Evolutionary conservation across 2,329 filamentous ascomycete genomes (phyloP).

Genomic region (Colletotrichum zoysiae): DNA sequence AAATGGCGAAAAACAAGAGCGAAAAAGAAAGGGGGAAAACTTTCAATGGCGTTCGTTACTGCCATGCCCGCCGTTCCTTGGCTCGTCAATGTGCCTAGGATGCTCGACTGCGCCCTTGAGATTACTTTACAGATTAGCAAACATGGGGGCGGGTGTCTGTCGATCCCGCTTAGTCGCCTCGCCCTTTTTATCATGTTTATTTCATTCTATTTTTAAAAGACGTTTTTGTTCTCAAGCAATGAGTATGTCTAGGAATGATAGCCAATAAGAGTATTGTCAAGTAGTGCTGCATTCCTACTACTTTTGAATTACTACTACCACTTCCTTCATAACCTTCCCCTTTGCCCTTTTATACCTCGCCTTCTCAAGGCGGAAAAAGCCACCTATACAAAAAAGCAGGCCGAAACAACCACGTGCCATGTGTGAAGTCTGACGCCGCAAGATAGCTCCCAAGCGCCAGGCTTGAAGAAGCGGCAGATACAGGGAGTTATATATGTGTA

Average conservation of each 20-base stretch:
- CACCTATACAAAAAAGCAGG: slow-evolving; percentile 26
- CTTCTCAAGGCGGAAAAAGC: neutral
- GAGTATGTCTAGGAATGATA: neutral
- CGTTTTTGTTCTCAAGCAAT: neutral
- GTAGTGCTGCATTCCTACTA: slow-evolving; percentile 4
- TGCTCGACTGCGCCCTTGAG: neutral
- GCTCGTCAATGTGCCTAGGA: neutral
- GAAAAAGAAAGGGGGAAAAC: neutral
- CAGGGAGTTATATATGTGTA: slow-evolving; percentile 12
- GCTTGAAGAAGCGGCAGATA: slow-evolving; percentile 39
- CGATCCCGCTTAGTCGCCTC: neutral
- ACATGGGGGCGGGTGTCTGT: neutral
- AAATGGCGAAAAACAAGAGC: neutral
- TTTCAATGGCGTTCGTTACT: slow-evolving; percentile 19
- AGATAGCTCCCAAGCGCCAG: slow-evolving; percentile 39
- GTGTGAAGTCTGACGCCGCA: slow-evolving; percentile 9
- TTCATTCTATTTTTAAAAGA: too few relatives aligned
- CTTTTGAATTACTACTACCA: slow-evolving; percentile 19
- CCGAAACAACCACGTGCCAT: neutral
- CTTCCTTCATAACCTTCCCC: neutral
- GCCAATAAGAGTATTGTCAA: neutral
- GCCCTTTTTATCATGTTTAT: too few relatives aligned
- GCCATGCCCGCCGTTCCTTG: neutral
- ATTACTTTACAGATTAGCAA: slow-evolving; percentile 9
- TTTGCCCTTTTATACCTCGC: neutral